These are phyloP conservation scores for Aspergillus ibericus DNA, from an alignment of 2,329 filamentous ascomycete genomes.

Conservation along the genomic window DNA sequence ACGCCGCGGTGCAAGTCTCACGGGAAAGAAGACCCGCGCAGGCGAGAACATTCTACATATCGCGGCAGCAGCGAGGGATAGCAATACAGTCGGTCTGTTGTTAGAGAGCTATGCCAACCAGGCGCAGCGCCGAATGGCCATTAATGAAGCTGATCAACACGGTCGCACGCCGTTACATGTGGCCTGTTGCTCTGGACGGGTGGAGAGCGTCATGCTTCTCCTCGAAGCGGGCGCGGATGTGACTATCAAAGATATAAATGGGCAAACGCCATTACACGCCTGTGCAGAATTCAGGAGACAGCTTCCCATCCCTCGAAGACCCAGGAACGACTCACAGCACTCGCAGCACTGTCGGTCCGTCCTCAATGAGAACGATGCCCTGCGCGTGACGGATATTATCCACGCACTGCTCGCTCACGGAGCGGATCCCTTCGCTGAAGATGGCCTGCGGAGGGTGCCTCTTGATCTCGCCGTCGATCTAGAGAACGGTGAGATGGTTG, in stretches of 20 bases:
- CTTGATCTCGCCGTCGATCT: not conserved
- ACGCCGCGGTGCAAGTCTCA: not conserved
- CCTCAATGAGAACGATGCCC: not conserved
- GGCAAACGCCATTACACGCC: not conserved
- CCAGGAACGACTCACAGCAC: not conserved
- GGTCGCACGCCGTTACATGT: not conserved
- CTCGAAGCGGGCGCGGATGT: not conserved
- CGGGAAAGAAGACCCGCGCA: not conserved
- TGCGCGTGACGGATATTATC: not conserved
- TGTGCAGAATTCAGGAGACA: not conserved
- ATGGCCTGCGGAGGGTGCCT: not conserved
- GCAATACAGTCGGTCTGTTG: not conserved
- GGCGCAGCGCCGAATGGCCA: too few relatives aligned
- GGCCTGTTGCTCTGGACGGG: not conserved
- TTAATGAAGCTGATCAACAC: not conserved
- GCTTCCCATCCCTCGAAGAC: not conserved
- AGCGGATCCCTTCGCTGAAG: not conserved
- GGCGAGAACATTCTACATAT: not conserved
- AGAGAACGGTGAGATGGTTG: not conserved
- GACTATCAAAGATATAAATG: not conserved
- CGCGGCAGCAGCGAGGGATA: not conserved
- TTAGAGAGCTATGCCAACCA: not conserved
- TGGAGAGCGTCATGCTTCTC: not conserved
- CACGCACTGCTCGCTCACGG: not conserved
- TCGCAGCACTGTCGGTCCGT: not conserved